Base-by-base conservation (phyloP, 176 grass and related monocot genomes). In the Bonia amplexicaulis region DNA sequence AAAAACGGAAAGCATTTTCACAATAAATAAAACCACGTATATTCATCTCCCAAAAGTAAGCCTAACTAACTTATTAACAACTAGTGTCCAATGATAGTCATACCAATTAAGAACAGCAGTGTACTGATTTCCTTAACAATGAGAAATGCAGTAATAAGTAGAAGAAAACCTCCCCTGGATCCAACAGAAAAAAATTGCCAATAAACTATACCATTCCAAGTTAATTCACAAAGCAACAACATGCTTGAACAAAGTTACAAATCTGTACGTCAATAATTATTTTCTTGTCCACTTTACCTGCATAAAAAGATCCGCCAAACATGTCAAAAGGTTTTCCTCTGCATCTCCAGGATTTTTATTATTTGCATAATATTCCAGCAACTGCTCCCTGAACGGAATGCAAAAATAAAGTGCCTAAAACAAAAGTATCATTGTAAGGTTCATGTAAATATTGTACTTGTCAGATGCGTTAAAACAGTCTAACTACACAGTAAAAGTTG, bases 361-460 rank as follows among this genome's bases (percentile, higher is more conserved):
- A 85, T 83, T 93, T 41, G 84, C 15, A 71, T 92, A 96, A 87
- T 99, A 96, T 51, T 99, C 85, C 81, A 96, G 82, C 44, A 99
- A 71, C 49, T 99, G 90, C 71, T 99, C 91, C 74, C 96, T 90
- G 73, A 99, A 99, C 5, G 96, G 96, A 70, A 89, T 85, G 69
- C 96, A 99, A 82, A 99, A 99, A 81, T 96, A 99, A 55, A 99
- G 88, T 73, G 93, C 96, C 96, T 98, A 91, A 70, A 91, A 87
- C 72, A 86, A 67, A 82, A 92, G 71, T 85, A 88, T 26, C 54
- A 68, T 4, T 64, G 41, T 85, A 51, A 87, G 40, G 27, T 39
- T 68, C 37, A 73, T 73, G 74, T 77, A 64, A 82, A 80, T 27
- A 63, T 87, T 66, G 29, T 62, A 85, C 23, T 54, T 61, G 6